phyloP scores from a whole-genome alignment of 108 stramenopile species.

The Aurantiochytrium sp. region DNA sequence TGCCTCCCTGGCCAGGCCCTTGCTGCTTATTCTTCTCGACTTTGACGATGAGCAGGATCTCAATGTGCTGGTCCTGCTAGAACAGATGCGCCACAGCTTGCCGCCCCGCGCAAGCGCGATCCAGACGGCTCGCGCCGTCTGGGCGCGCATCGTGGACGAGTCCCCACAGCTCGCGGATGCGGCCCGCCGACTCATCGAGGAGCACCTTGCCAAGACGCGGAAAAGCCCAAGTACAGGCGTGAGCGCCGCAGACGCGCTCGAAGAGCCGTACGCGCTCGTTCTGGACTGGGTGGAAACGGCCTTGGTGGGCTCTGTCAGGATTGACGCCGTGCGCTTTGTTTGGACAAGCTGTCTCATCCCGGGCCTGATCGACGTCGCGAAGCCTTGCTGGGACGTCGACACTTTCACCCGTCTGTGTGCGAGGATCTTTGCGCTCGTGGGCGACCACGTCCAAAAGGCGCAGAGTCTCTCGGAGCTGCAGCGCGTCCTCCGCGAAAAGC shows the following conservation, averaged over 20 bases:
- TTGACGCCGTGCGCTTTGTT: background rate
- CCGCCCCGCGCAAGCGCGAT: background rate
- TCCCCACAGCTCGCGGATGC: background rate
- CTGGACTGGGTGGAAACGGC: background rate
- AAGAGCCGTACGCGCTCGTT: background rate
- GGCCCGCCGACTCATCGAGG: background rate
- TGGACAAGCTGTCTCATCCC: background rate
- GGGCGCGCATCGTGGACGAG: background rate
- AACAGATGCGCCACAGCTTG: background rate
- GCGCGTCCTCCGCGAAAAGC: background rate
- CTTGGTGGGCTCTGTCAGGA: background rate
- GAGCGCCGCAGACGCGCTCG: background rate
- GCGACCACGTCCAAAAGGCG: background rate
- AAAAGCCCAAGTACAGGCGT: too few relatives aligned
- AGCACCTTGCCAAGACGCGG: background rate
- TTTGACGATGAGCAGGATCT: background rate
- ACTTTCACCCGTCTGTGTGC: background rate
- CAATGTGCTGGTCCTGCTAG: background rate
- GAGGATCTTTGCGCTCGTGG: background rate
- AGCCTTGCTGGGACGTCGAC: background rate
- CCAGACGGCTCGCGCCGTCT: background rate
- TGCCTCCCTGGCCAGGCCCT: background rate
- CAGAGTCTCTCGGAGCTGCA: background rate
- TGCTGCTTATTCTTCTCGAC: background rate
- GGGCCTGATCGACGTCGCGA: background rate